A percentile compares a stretch with the other conserved stretches of the same genome.
These are phyloP conservation scores for Mariannaea sp. DNA, from an alignment of 2,329 filamentous ascomycete species.

Conservation along the genomic window DNA sequence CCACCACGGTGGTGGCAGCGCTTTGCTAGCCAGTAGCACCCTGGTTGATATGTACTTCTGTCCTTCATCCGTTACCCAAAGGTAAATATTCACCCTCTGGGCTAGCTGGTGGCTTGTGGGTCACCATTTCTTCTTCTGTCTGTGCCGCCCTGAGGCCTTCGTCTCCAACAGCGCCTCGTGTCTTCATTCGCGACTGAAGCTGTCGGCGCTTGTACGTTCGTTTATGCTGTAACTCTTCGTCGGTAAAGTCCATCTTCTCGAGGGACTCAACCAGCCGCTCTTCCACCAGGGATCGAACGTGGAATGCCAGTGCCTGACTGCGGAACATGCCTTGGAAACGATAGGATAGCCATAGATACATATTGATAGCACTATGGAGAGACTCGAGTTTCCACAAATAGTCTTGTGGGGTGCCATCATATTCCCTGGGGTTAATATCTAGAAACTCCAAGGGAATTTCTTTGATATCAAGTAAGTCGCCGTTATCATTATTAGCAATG, in stretches of 20 bases:
- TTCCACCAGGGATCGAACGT: constrained; percentile 80
- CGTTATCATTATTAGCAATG: constrained; percentile 69
- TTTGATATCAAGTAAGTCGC: constrained; percentile 72
- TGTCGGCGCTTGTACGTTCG: constrained; percentile 32
- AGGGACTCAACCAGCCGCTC: constrained; percentile 63
- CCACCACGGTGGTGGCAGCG: too few relatives aligned
- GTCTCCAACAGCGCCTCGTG: constrained; percentile 22
- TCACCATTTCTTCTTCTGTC: constrained; percentile 22
- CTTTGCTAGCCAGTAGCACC: neutral
- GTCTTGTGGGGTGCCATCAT: constrained; percentile 46
- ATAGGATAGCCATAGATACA: constrained; percentile 94
- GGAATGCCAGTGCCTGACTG: constrained; percentile 74
- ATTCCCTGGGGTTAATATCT: constrained; percentile 60
- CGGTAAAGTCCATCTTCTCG: constrained; percentile 56
- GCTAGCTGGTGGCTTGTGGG: constrained; percentile 17
- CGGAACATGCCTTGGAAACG: constrained; percentile 81
- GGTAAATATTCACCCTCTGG: constrained; percentile 12
- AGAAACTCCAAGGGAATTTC: constrained; percentile 75
- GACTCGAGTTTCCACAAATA: constrained; percentile 74
- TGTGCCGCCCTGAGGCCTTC: constrained; percentile 21
- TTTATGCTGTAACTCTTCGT: constrained; percentile 39
- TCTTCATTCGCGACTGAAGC: constrained; percentile 24
- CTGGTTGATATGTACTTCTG: neutral
- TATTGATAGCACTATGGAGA: constrained; percentile 79
- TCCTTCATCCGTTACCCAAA: neutral